Conservation (phyloP, 179 eudicot species). For the Carnegiea gigantea region DNA sequence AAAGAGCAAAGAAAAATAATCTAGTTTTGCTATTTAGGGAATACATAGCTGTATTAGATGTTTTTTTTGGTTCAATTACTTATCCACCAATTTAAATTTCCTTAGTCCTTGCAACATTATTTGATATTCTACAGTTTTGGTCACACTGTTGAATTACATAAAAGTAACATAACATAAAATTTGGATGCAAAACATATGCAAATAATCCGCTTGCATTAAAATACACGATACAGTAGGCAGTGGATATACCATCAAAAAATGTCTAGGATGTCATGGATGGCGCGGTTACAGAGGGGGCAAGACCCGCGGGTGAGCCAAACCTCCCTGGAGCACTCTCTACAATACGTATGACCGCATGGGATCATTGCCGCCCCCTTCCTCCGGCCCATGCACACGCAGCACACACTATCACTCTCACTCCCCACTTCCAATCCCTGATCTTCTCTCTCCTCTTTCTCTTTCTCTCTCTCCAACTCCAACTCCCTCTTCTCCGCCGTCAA, state of each 20-base stretch:
- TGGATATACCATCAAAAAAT: slow-evolving; percentile 36
- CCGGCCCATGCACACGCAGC: slow-evolving; percentile 72
- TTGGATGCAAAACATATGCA: background rate
- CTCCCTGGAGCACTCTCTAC: slow-evolving; percentile 62
- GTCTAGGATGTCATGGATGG: slow-evolving; percentile 60
- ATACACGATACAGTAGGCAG: background rate
- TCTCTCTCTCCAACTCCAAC: slow-evolving; percentile 29
- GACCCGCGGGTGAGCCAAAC: slow-evolving; percentile 55
- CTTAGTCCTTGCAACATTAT: no score
- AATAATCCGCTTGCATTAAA: background rate
- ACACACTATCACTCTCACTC: slow-evolving; percentile 28
- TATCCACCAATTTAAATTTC: no score
- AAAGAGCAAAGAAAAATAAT: no score
- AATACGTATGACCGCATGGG: slow-evolving; percentile 79
- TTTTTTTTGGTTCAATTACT: no score
- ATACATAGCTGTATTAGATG: no score
- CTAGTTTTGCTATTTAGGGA: no score
- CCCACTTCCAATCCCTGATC: background rate
- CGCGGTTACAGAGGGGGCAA: slow-evolving; percentile 68
- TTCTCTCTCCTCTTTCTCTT: slow-evolving; percentile 11
- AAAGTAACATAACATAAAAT: no score
- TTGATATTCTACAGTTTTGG: no score
- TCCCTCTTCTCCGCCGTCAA: slow-evolving; percentile 35
- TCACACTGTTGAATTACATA: no score
- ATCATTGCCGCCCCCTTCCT: slow-evolving; percentile 60